Evolutionary conservation across 192 early-diverging fungal species (phyloP).

Genomic region (Chytriomyces confervae): DNA sequence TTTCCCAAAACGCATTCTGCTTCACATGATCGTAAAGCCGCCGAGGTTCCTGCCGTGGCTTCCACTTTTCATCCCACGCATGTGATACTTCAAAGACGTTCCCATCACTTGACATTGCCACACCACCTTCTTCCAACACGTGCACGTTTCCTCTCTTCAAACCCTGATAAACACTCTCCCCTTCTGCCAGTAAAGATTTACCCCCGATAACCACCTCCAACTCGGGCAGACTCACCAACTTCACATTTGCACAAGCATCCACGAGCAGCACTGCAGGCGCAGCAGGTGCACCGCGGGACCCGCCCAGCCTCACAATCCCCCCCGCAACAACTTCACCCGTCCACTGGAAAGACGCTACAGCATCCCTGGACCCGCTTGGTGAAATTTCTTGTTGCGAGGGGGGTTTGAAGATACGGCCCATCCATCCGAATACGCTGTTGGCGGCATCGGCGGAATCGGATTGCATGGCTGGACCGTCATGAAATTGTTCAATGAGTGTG

Average conservation of each 20-base stretch:
- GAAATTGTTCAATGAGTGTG: neutral
- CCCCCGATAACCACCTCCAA: slow-evolving; percentile 25
- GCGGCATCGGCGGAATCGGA: neutral
- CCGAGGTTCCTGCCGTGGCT: slow-evolving; percentile 22
- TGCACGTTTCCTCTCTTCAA: slow-evolving; percentile 18
- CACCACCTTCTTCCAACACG: slow-evolving; percentile 5
- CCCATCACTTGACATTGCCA: neutral
- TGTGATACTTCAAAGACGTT: neutral
- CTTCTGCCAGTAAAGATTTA: no score
- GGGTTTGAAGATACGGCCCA: neutral
- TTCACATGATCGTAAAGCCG: slow-evolving; percentile 33
- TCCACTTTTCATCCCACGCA: slow-evolving; percentile 21
- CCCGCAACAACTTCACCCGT: no score
- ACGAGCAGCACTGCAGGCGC: slow-evolving; percentile 33
- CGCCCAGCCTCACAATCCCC: neutral
- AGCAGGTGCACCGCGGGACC: neutral
- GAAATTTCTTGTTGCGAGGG: no score
- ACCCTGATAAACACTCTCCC: neutral
- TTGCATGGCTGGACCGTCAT: neutral
- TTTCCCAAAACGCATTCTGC: slow-evolving; percentile 22
- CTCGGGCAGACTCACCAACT: slow-evolving; percentile 34
- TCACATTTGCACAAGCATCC: slow-evolving; percentile 5
- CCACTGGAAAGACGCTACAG: no score
- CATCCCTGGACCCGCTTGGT: no score
- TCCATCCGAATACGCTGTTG: neutral